Base-by-base conservation (phyloP, 2,329 filamentous ascomycete genomes). In the Berkeleyomyces rouxiae region DNA sequence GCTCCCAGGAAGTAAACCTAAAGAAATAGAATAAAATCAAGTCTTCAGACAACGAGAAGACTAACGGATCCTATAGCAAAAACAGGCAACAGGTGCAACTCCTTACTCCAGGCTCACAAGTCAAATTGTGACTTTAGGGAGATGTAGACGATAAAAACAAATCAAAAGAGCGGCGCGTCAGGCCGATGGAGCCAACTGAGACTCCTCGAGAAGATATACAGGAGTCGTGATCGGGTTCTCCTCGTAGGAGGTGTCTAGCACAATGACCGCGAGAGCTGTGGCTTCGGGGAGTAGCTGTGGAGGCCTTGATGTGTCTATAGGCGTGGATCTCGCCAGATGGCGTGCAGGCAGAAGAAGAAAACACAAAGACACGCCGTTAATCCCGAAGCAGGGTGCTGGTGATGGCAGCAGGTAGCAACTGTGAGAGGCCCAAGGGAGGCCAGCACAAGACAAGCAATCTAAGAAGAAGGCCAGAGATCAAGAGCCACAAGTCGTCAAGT, bases 311-410 rank as follows among this genome's bases (percentile, higher is more conserved):
- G 31, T 7, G 13, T 36, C 51, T 55, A 6, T 4, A 55, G 36
- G 11, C 37, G 33, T n/a, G 51, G 37, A 53, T 53, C 33, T 53
- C 31, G 23, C 33, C 13, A 33, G 37, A 58, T 58, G 55, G 37
- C n/a, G 55, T 58, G 55, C 37, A 23, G 40, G 55, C 37, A 23
- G 40, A 31, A 33, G 55, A 58, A 31, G 37, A 33, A 58, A 43
- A n/a, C 40, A 58, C 10, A 58, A 16, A 23, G 10, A 58, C 63
- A 67, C 58, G 63, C 64, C 31, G 65, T 65, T 62, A 53, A 23
- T 53, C 49, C 49, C 33, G 49, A 31, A 55, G 51, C 36, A 7
- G 7, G 51, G 37, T 37, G 9, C 49, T 13, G 49, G 10, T 13
- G 31, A 51, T 31, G 47, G 47, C 47, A 51, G 47, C 33, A 23